These are phyloP conservation scores for Acer saccharum DNA, from an alignment of 345 rosid species.

Conservation along the genomic window DNA sequence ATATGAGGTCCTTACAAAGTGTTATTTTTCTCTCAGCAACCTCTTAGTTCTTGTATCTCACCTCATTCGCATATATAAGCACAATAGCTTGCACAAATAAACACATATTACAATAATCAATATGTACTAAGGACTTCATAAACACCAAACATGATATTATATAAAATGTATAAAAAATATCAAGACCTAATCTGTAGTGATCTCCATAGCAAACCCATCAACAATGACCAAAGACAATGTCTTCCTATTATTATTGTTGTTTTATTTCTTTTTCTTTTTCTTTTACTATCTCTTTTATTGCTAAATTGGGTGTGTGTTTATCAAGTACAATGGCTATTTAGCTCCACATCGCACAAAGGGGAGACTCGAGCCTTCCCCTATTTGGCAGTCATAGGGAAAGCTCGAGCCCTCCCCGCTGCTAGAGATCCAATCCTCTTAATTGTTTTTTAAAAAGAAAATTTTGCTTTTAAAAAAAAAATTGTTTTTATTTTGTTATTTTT, in stretches of 20 bases:
- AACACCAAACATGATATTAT: not conserved
- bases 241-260: constrained; percentile 36
- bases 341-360: too few species aligned
- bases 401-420: too few species aligned
- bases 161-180: too few species aligned
- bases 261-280: not conserved
- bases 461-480: too few species aligned
- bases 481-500: too few species aligned
- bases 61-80: constrained; percentile 70
- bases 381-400: too few species aligned
- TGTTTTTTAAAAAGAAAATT: too few species aligned
- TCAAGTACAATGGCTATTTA: not conserved
- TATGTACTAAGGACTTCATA: not conserved
- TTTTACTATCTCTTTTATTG: not conserved
- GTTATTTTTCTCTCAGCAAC: constrained; percentile 10
- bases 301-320: not conserved
- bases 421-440: too few species aligned
- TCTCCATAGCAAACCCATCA: constrained; percentile 78
- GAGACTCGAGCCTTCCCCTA: too few species aligned
- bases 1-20: too few species aligned
- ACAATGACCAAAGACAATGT: constrained; percentile 67
- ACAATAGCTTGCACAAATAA: constrained; percentile 50
- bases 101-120: too few species aligned
- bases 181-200: constrained; percentile 63
- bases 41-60: constrained; percentile 76